A percentile compares a stretch with the other conserved stretches of the same genome.
These are phyloP conservation scores for Xylaria cubensis DNA, from an alignment of 495 filamentous ascomycete species.

Conservation along the genomic window DNA sequence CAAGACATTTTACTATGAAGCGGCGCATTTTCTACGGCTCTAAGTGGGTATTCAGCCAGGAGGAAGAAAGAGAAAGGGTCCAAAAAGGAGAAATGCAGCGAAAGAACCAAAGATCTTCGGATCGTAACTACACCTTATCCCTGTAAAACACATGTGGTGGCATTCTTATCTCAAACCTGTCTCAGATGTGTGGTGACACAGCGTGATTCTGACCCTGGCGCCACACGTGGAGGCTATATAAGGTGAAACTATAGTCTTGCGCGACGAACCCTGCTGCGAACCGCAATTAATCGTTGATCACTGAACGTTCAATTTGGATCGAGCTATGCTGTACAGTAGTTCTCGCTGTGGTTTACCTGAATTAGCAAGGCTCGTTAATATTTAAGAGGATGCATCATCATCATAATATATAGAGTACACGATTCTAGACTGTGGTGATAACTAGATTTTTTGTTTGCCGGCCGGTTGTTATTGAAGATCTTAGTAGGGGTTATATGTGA, in stretches of 20 bases:
- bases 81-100: neutral
- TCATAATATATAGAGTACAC: neutral
- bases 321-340: neutral
- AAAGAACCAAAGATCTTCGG: neutral
- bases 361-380: neutral
- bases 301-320: neutral
- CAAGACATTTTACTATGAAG: neutral
- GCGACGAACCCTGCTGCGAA: neutral
- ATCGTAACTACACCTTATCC: neutral
- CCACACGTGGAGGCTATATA: constrained; percentile 1
- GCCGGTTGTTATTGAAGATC: constrained; percentile 10
- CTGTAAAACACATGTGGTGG: constrained; percentile 19
- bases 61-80: neutral
- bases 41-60: neutral
- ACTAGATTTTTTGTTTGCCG: neutral
- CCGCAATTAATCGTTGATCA: constrained; percentile 3
- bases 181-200: constrained; percentile 13
- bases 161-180: constrained; percentile 11
- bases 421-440: neutral
- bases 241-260: neutral
- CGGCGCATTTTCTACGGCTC: constrained; percentile 1
- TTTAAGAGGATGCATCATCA: neutral
- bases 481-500: neutral
- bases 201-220: constrained; percentile 2
- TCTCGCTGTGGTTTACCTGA: neutral